Evolutionary conservation across 2,329 filamentous ascomycete genomes (phyloP).

Genomic region (Alternaria arbusti): DNA sequence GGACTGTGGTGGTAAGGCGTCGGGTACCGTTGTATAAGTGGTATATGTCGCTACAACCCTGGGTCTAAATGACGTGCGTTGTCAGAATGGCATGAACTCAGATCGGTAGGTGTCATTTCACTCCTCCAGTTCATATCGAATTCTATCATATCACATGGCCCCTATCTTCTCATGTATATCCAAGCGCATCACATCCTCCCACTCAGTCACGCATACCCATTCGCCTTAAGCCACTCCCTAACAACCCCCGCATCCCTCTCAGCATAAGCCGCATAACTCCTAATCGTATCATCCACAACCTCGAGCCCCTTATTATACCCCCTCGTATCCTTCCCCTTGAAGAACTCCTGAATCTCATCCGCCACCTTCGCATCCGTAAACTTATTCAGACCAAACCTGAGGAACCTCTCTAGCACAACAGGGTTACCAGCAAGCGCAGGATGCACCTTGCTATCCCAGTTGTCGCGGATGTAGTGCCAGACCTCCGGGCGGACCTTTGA

Average conservation of each 20-base stretch:
- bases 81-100: no score
- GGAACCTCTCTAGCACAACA: conserved; percentile 86
- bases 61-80: no score
- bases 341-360: conserved; percentile 83
- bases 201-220: conserved; percentile 58
- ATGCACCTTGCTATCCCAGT: conserved; percentile 75
- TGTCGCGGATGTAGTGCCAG: conserved; percentile 84
- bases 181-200: not conserved
- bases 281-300: conserved; percentile 85
- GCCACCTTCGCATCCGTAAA: conserved; percentile 75
- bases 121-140: no score
- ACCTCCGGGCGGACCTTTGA: conserved; percentile 72
- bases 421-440: conserved; percentile 79
- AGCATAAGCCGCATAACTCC: conserved; percentile 81
- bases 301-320: conserved; percentile 86
- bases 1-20: no score
- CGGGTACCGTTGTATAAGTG: no score
- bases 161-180: no score
- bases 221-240: conserved; percentile 76
- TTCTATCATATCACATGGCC: no score
- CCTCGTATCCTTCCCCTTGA: conserved; percentile 82
- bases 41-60: no score
- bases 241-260: conserved; percentile 75
- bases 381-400: conserved; percentile 77
- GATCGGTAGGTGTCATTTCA: no score